phyloP scores from a whole-genome alignment of 1,284 basidiomycete species.

The Blastosporella zonata region DNA sequence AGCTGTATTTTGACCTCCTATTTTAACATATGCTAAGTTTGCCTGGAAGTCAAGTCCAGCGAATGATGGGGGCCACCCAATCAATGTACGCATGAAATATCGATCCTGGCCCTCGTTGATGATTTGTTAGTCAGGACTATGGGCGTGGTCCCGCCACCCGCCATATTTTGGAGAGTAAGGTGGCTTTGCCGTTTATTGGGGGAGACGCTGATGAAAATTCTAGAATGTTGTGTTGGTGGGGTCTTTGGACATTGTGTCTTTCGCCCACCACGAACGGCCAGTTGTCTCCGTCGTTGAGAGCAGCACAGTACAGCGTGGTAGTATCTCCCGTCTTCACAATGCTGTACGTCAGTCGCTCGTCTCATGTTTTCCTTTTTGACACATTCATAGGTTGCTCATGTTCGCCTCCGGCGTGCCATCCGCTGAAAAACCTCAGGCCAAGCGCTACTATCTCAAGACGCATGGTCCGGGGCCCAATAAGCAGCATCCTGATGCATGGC shows the following conservation, averaged over 20 bases:
- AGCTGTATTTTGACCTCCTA: too few species aligned
- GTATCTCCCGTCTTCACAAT: conserved; percentile 65
- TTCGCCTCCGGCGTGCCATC: conserved; percentile 72
- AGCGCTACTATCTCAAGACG: conserved; percentile 61
- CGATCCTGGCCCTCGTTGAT: background rate
- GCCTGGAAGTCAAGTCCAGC: conserved; percentile 50
- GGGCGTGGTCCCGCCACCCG: conserved; percentile 67
- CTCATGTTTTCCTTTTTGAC: background rate
- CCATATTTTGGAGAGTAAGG: conserved; percentile 75
- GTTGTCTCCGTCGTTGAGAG: conserved; percentile 38
- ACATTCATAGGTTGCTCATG: conserved; percentile 48
- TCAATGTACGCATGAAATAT: conserved; percentile 34
- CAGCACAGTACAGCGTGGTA: conserved; percentile 59
- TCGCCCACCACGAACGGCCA: conserved; percentile 52
- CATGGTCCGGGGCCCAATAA: conserved; percentile 36
- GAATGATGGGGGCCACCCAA: conserved; percentile 52
- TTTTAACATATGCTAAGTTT: conserved; percentile 36
- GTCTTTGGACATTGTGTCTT: conserved; percentile 63
- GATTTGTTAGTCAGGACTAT: conserved; percentile 43
- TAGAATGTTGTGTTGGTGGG: conserved; percentile 73
- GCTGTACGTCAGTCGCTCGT: conserved; percentile 38
- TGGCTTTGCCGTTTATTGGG: background rate
- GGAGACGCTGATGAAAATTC: background rate
- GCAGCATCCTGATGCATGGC: conserved; percentile 42
- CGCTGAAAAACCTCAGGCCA: conserved; percentile 69